Evolutionary conservation across 2,329 filamentous ascomycete species (phyloP).

Genomic region (Lachnellula cervina): DNA sequence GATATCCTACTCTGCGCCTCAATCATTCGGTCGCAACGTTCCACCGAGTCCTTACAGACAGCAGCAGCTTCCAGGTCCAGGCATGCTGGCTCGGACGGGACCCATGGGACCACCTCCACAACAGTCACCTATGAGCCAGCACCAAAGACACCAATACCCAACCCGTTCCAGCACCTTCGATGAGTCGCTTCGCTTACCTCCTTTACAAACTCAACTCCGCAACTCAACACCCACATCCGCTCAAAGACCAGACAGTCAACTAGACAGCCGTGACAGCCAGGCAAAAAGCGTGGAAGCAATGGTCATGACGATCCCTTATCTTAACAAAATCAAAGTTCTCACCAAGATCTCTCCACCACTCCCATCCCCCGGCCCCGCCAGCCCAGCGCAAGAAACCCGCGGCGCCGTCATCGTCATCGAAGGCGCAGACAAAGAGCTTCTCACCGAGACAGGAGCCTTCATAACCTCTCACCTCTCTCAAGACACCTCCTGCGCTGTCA

Average conservation of each 20-base stretch:
- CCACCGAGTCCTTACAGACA: conserved; percentile 34
- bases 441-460: conserved; percentile 54
- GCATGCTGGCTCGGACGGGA: conserved; percentile 17
- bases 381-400: conserved; percentile 44
- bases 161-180: conserved; percentile 25
- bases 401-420: conserved; percentile 82
- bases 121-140: conserved; percentile 24
- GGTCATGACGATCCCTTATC: conserved; percentile 69
- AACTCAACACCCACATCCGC: conserved; percentile 34
- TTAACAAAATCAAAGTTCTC: conserved; percentile 72
- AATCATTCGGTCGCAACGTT: conserved; percentile 21
- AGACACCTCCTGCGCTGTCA: conserved; percentile 26
- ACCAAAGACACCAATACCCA: conserved; percentile 22
- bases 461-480: conserved; percentile 41
- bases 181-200: conserved; percentile 33
- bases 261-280: conserved; percentile 32
- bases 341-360: conserved; percentile 70
- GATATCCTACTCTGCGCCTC: conserved; percentile 29
- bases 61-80: conserved; percentile 30
- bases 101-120: conserved; percentile 30
- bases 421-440: conserved; percentile 54
- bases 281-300: conserved; percentile 57
- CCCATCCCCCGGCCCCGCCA: conserved; percentile 33
- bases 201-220: conserved; percentile 30
- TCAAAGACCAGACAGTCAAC: conserved; percentile 32